Evolutionary conservation across 495 filamentous ascomycete species (phyloP).

Genomic region (Daldinia vernicosa): DNA sequence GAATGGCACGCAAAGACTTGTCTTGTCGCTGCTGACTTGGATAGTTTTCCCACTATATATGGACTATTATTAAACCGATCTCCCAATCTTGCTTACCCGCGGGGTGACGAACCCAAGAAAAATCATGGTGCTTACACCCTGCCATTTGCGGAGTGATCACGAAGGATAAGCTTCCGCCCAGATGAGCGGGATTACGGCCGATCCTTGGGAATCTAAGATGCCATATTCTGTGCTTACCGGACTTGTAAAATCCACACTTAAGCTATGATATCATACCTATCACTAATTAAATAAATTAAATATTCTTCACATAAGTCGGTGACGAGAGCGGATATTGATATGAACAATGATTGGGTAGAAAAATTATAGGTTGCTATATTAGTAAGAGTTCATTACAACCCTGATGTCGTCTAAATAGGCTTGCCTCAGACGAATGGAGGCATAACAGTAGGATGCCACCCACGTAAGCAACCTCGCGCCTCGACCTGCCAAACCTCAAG

Average conservation of each 20-base stretch:
- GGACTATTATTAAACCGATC: background rate
- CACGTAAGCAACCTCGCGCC: constrained; percentile 6
- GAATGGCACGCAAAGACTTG: background rate
- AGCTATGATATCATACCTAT: background rate
- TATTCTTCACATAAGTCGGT: background rate
- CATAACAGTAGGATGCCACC: background rate
- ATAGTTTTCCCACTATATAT: background rate
- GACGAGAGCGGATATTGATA: background rate
- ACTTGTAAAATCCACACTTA: background rate
- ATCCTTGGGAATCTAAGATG: background rate
- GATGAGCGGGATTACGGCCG: background rate
- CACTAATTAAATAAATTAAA: background rate
- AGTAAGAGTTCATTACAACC: constrained; percentile 1
- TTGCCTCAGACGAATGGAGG: constrained; percentile 3
- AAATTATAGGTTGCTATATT: constrained; percentile 18
- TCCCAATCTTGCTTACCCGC: background rate
- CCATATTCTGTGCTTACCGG: background rate
- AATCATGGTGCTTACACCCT: constrained; percentile 2
- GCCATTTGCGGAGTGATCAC: background rate
- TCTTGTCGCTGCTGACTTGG: background rate
- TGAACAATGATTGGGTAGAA: constrained; percentile 7
- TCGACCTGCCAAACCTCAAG: background rate
- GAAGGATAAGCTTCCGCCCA: background rate
- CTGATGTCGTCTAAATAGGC: background rate
- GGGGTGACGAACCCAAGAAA: background rate